phyloP scores from a whole-genome alignment of 2,329 filamentous ascomycete species.

The Fusarium mexicanum region DNA sequence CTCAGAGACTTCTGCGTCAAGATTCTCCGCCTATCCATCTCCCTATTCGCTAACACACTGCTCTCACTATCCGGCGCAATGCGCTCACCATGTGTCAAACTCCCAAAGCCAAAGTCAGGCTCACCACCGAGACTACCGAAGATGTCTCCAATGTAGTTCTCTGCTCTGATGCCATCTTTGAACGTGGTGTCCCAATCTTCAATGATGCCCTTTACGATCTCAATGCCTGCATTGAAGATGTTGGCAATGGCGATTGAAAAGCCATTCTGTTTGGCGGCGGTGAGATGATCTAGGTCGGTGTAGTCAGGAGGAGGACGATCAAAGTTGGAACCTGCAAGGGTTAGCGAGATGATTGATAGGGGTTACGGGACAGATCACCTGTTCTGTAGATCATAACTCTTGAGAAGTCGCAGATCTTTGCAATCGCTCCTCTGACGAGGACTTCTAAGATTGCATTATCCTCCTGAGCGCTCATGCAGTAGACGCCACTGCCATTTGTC shows the following conservation, averaged over 20 bases:
- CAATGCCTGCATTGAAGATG: constrained; percentile 71
- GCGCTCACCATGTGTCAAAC: constrained; percentile 51
- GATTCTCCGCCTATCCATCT: constrained; percentile 43
- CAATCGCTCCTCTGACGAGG: constrained; percentile 66
- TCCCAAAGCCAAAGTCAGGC: constrained; percentile 72
- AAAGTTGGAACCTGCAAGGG: constrained; percentile 67
- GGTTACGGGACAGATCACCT: constrained; percentile 42
- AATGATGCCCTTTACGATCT: constrained; percentile 72
- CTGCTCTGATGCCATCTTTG: constrained; percentile 62
- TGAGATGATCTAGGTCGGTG: constrained; percentile 67
- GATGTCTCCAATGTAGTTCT: constrained; percentile 77
- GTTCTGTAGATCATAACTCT: constrained; percentile 75
- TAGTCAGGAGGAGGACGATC: constrained; percentile 72
- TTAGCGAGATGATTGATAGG: background rate
- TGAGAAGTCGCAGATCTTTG: constrained; percentile 69
- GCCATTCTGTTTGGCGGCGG: constrained; percentile 68
- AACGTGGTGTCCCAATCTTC: constrained; percentile 69
- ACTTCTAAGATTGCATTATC: constrained; percentile 76
- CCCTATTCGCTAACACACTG: constrained; percentile 37
- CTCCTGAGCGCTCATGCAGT: constrained; percentile 78
- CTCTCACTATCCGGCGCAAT: constrained; percentile 39
- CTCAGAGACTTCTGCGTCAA: constrained; percentile 38
- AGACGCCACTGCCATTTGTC: constrained; percentile 74
- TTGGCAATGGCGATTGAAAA: constrained; percentile 72
- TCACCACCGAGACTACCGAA: constrained; percentile 73